Evolutionary conservation across 1,139 yeast genomes (phyloP), one percentile per base, ranked within the genome.

Genomic region (Zygosaccharomyces sapae): DNA sequence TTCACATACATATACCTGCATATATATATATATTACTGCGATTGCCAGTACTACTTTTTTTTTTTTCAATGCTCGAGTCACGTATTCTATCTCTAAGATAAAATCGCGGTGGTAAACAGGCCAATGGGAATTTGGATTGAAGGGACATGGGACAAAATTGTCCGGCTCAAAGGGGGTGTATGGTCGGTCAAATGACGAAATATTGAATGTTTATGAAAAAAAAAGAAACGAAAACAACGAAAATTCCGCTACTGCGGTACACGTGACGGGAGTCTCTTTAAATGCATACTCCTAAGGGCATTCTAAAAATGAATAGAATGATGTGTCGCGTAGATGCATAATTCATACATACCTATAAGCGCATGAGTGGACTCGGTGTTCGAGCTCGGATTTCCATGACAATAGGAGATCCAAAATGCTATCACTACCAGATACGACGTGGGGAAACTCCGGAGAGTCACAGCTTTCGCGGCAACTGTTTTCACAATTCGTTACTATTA

Each of bases 181-280:
- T 12, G 40, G 29, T 10, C n/a, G 40, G 40, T n/a, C 40, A 25
- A 37, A 33, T 30, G 40, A 27, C 27, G 31, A 37, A 35, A 37
- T 24, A 12, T 27, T 16, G 16, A 16, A 16, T 16, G 16, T 16
- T 16, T 16, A 16, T 16, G 16, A 16, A 16, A 37, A 30, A 27
- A 22, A 25, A 34, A 34, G 13, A 18, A 8, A 34, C 8, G 8
- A 3, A 18, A 18, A 34, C 18, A 12, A 20, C 10, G n/a, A 22
- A 37, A 37, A 37, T 37, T 37, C 40, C 40, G 40, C 40, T 37
- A 24, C 22, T n/a, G 31, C 33, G 29, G 12, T 19, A 13, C 20
- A 20, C 22, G 37, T 18, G 22, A 24, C 4, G 13, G 10, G 10
- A 8, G 8, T n/a, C 18, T 16, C 19, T 12, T 10, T 37, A 30